phyloP scores from a whole-genome alignment of 768 basidiomycete species.

The Russula sp. region DNA sequence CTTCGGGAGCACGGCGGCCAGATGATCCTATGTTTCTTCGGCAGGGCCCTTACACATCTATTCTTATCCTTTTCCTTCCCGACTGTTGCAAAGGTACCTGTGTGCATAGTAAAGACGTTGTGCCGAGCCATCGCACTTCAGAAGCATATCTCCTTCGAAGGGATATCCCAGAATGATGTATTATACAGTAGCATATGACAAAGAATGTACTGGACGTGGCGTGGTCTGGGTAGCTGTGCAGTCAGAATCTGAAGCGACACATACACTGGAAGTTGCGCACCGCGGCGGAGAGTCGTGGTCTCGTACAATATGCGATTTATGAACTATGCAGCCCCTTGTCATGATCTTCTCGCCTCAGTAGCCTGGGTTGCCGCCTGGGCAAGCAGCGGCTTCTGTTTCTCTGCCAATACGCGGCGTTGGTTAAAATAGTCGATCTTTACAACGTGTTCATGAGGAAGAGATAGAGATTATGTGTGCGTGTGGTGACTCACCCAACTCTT shows the following conservation, averaged over 20 bases:
- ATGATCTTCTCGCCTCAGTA: conserved; percentile 27
- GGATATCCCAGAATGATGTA: background rate
- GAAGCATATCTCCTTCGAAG: background rate
- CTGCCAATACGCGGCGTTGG: conserved; percentile 76
- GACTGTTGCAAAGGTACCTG: background rate
- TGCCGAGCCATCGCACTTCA: background rate
- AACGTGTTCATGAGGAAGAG: background rate
- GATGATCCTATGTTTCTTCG: background rate
- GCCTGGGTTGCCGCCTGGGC: conserved; percentile 40
- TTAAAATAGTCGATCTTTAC: conserved; percentile 91
- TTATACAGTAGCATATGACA: conserved; percentile 8
- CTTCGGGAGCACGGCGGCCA: background rate
- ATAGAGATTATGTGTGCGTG: background rate
- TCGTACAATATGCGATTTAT: background rate
- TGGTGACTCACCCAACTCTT: conserved; percentile 75
- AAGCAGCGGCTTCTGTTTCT: conserved; percentile 69
- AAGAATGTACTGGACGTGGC: background rate
- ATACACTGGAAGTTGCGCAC: background rate
- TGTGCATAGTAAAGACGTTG: background rate
- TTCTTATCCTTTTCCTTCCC: background rate
- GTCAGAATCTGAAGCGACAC: background rate
- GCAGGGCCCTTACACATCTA: background rate
- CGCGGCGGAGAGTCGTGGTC: background rate
- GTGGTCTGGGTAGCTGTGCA: background rate
- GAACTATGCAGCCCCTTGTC: background rate